Evolutionary conservation across 345 rosid species (phyloP).

Genomic region (Mallotus nudiflorus): DNA sequence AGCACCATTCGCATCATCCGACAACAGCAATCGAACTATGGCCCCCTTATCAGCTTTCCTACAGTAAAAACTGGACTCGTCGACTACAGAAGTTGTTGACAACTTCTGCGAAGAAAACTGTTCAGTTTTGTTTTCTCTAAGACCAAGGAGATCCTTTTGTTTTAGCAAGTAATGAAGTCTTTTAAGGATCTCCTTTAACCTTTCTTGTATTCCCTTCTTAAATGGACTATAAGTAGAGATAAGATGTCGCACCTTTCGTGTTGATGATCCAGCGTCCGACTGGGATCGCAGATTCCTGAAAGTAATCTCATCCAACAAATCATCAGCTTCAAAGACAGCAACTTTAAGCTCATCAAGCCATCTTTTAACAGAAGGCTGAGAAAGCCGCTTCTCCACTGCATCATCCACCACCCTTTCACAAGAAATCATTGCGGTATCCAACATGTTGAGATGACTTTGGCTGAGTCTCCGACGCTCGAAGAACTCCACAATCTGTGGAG

Average conservation of each 20-base stretch:
- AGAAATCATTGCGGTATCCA: background rate
- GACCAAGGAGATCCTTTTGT: constrained; percentile 18
- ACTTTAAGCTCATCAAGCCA: background rate
- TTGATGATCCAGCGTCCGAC: background rate
- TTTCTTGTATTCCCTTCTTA: too few species aligned
- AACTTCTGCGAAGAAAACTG: background rate
- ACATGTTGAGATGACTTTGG: background rate
- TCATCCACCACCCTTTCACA: too few species aligned
- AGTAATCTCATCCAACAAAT: constrained; percentile 15
- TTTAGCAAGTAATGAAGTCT: too few species aligned
- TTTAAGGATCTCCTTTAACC: too few species aligned
- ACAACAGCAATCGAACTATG: constrained; percentile 11
- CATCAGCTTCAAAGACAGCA: constrained; percentile 7
- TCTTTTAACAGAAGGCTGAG: too few species aligned
- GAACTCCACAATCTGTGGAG: too few species aligned
- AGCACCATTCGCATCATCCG: too few species aligned
- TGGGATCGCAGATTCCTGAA: background rate
- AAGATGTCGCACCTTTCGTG: background rate
- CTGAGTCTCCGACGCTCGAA: background rate
- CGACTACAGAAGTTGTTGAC: constrained; percentile 21
- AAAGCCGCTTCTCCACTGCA: too few species aligned
- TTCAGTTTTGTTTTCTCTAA: constrained; percentile 1
- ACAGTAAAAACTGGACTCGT: constrained; percentile 22
- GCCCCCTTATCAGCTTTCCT: constrained; percentile 22
- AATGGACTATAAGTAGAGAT: constrained; percentile 14